A percentile compares a stretch with the other conserved stretches of the same genome.
Evolutionary conservation across 2,329 filamentous ascomycete species (phyloP).

Genomic region (Onygenales sp.): DNA sequence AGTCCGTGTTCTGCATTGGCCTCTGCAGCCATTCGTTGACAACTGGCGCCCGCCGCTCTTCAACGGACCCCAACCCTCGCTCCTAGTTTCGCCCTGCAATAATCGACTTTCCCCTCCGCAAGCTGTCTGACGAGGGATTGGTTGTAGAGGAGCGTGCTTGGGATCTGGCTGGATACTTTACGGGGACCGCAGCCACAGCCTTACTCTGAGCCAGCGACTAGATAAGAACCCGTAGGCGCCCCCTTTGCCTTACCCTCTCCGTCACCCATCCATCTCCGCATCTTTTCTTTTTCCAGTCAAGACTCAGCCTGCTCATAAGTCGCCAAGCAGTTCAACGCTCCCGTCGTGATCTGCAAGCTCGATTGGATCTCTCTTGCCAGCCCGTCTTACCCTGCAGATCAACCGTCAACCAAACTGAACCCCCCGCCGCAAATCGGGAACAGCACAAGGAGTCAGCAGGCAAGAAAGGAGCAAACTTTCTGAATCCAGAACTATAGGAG

Average conservation of each 20-base stretch:
- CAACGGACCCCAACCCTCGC: neutral
- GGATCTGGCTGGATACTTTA: neutral
- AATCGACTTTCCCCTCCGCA: neutral
- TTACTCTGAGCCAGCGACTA: neutral
- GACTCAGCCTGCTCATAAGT: neutral
- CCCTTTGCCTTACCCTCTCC: neutral
- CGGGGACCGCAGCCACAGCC: neutral
- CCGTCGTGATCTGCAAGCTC: neutral
- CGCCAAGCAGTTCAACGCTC: neutral
- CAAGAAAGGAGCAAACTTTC: neutral
- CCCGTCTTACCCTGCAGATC: neutral
- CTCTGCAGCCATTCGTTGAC: neutral
- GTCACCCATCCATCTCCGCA: neutral
- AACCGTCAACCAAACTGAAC: neutral
- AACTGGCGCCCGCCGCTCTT: neutral
- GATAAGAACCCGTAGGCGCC: neutral
- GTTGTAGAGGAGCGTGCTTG: neutral
- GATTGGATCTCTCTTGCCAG: neutral
- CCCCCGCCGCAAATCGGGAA: too few species aligned
- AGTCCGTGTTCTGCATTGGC: neutral
- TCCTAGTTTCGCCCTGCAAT: conserved; percentile 1
- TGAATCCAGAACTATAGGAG: neutral
- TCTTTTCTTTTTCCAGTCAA: neutral
- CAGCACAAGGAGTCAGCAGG: too few species aligned
- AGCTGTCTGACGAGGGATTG: neutral